Evolutionary conservation across 257 asterid genomes (phyloP).

Genomic region (Solanum tarapatanum): DNA sequence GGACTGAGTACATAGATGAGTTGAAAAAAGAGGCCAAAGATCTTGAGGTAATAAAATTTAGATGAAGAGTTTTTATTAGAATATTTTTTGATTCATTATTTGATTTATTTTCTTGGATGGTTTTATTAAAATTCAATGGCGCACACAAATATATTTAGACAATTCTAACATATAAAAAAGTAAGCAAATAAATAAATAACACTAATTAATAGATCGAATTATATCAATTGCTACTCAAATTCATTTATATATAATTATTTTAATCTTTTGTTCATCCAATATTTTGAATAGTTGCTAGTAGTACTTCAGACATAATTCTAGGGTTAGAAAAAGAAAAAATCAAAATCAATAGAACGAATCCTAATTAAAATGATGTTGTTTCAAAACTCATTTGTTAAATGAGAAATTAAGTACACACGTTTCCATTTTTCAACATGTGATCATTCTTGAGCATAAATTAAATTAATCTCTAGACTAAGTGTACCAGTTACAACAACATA

Average conservation of each 20-base stretch:
- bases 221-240: not conserved
- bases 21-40: constrained; percentile 21
- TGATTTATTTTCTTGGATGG: not conserved
- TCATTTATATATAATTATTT: not conserved
- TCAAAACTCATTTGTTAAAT: not conserved
- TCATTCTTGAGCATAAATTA: not conserved
- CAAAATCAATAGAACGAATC: not conserved
- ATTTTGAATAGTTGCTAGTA: no score
- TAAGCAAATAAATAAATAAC: not conserved
- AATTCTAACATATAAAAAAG: not conserved
- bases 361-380: not conserved
- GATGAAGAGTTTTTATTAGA: not conserved
- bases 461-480: not conserved
- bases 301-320: not conserved
- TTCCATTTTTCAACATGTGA: not conserved
- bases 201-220: not conserved
- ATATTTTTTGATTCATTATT: not conserved
- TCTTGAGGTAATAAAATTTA: constrained; percentile 14
- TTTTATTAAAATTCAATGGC: not conserved
- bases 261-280: not conserved
- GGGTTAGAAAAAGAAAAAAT: not conserved
- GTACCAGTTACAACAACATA: not conserved
- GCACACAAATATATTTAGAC: not conserved
- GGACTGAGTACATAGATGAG: constrained; percentile 7
- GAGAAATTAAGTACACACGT: not conserved